Conservation (phyloP, 768 basidiomycete species). For the Tricholoma saponaceum region DNA sequence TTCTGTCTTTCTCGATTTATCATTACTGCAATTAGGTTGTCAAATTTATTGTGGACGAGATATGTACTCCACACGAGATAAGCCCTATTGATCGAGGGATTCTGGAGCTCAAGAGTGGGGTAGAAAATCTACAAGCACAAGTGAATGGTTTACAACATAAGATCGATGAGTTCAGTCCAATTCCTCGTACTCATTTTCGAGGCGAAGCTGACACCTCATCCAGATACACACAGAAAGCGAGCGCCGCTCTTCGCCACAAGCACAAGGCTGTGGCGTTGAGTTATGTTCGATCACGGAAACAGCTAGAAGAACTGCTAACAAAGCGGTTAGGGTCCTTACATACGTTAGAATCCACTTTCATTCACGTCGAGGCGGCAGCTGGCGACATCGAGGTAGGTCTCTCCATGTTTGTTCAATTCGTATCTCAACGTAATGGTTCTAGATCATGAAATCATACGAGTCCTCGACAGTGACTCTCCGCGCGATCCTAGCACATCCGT, state of each 20-base stretch:
- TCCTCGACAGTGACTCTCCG: constrained; percentile 76
- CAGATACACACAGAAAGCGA: constrained; percentile 68
- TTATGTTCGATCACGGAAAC: constrained; percentile 78
- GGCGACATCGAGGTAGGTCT: constrained; percentile 75
- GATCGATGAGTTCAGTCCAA: constrained; percentile 61
- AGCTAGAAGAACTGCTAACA: constrained; percentile 68
- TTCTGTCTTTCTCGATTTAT: not conserved
- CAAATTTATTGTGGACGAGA: constrained; percentile 59
- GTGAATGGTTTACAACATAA: constrained; percentile 63
- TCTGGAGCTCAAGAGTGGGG: constrained; percentile 72
- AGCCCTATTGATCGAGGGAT: constrained; percentile 81
- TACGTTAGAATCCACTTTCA: constrained; percentile 70
- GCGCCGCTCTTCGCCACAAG: constrained; percentile 59
- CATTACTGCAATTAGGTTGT: constrained; percentile 51
- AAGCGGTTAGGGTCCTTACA: constrained; percentile 74
- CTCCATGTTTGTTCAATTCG: not conserved
- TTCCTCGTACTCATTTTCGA: not conserved
- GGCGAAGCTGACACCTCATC: not conserved
- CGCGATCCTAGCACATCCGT: constrained; percentile 74
- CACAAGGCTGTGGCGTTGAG: constrained; percentile 73
- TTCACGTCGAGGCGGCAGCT: constrained; percentile 85
- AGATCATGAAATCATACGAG: constrained; percentile 84
- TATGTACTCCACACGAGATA: constrained; percentile 40
- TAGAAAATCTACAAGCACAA: constrained; percentile 63
- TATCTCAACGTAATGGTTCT: constrained; percentile 2